Evolutionary conservation across 495 filamentous ascomycete species (phyloP), one percentile per base, ranked within the genome.

Genomic region (Penicillium mononematosum): DNA sequence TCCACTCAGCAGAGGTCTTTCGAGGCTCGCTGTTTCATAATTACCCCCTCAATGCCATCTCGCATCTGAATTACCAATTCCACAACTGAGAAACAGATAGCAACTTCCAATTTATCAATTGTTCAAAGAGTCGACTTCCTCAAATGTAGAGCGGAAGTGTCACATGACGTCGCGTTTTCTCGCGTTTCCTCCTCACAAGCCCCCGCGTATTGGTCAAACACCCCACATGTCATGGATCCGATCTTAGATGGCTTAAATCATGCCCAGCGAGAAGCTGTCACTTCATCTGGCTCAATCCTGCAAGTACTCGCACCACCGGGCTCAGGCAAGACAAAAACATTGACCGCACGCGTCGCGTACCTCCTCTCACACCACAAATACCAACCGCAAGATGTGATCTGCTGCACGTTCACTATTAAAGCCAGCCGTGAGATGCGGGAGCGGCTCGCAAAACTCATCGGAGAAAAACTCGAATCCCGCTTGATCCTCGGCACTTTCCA

Each of bases 361-460:
- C 83, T 98, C n/a, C 83, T 99, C 48, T 80, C 84, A n/a, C 78
- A 89, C 60, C 75, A 89, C 59, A 83, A 85, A 31, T 85, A 90
- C 63, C 84, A 84, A 42, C 92, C 95, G 61, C 87, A 91, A 77
- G 94, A 98, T 78, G 84, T 99, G 67, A 86, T 99, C 44, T 95
- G 96, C 54, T 93, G 93, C 58, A 99, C 95, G 1, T 99, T 99
- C 68, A 99, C 95, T 3, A 90, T 96, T 69, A 99, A 98, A 70
- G 94, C 94, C 4, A 90, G 94, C 17, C 85, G 88, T 17, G 95
- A 99, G 73, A 99, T 99, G 95, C 90, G 90, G 58, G 84, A 90
- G 64, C 83, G 95, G 24, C 86, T 99, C 34, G 84, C 86, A 0
- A 85, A 83, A 56, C 78, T 94, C 12, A 78, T 98, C 19, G 91